Percentiles rank a stretch among this genome's conserved stretches.
phyloP scores from a whole-genome alignment of 129 eudicot species.

The Chrysanthemum makinoi region DNA sequence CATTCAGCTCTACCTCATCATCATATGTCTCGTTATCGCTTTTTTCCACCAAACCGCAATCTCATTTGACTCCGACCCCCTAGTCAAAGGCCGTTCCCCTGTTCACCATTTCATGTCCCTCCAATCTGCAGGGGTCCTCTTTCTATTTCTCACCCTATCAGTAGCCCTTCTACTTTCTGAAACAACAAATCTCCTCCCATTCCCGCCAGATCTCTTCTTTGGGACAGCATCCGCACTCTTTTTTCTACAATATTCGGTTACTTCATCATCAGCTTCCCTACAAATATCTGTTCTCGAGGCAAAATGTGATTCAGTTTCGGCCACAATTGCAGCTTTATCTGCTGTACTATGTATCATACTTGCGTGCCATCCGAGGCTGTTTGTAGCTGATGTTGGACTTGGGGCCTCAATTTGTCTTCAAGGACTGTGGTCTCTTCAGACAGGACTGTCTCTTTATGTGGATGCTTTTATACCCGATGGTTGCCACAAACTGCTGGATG shows the following conservation, averaged over 20 bases:
- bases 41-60: slow-evolving; percentile 53
- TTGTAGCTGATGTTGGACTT: slow-evolving; percentile 60
- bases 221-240: slow-evolving; percentile 65
- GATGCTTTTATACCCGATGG: slow-evolving; percentile 93
- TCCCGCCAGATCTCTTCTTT: slow-evolving; percentile 72
- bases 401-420: slow-evolving; percentile 66
- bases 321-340: slow-evolving; percentile 55
- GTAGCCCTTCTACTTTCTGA: slow-evolving; percentile 57
- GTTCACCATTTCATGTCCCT: slow-evolving; percentile 81
- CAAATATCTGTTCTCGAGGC: slow-evolving; percentile 74
- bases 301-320: slow-evolving; percentile 60
- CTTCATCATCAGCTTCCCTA: slow-evolving; percentile 53
- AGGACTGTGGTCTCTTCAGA: slow-evolving; percentile 81
- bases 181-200: slow-evolving; percentile 52
- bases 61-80: slow-evolving; percentile 66
- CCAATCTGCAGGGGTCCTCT: slow-evolving; percentile 58
- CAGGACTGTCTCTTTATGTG: slow-evolving; percentile 70
- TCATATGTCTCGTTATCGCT: slow-evolving; percentile 59
- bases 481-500: slow-evolving; percentile 83
- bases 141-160: slow-evolving; percentile 64
- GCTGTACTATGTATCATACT: slow-evolving; percentile 53
- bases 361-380: slow-evolving; percentile 64
- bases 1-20: slow-evolving; percentile 57
- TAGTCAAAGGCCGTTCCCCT: slow-evolving; percentile 73
- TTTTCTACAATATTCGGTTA: slow-evolving; percentile 54